Evolutionary conservation across 306 rosid species (phyloP).

Genomic region (Alnus rubra): DNA sequence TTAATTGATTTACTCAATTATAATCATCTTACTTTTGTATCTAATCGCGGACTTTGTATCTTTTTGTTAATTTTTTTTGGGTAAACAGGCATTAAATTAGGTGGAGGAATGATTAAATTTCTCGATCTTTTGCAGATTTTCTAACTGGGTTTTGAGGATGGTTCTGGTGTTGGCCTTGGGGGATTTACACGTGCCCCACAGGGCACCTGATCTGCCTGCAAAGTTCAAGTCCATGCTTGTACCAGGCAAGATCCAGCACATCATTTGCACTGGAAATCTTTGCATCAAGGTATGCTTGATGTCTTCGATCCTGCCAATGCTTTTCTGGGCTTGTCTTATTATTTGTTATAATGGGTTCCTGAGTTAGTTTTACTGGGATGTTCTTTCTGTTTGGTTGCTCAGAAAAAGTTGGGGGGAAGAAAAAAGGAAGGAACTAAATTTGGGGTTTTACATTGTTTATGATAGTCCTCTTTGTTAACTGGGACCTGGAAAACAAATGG

Average conservation of each 20-base stretch:
- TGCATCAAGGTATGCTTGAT: conserved; percentile 67
- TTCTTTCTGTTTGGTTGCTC: conserved; percentile 5
- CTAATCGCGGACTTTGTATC: neutral
- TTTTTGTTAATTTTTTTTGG: neutral
- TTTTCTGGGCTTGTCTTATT: neutral
- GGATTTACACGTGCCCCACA: conserved; percentile 95
- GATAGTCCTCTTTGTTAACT: neutral
- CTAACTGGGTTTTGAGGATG: conserved; percentile 56
- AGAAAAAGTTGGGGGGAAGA: neutral
- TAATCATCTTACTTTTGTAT: neutral
- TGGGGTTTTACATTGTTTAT: neutral
- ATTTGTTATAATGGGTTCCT: neutral
- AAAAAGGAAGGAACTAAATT: neutral
- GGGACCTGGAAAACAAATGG: neutral
- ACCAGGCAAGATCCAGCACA: conserved; percentile 97
- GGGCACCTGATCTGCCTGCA: conserved; percentile 97
- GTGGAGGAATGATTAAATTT: neutral
- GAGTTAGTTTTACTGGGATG: neutral
- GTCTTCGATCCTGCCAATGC: neutral
- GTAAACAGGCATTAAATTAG: neutral
- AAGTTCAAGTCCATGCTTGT: conserved; percentile 99
- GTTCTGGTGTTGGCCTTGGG: conserved; percentile 97
- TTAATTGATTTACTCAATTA: neutral
- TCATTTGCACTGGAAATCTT: conserved; percentile 91
- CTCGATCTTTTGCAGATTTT: conserved; percentile 19